Percentiles rank a stretch among this genome's conserved stretches.
Evolutionary conservation across 768 basidiomycete genomes (phyloP).

Genomic region (Leccinum truebloodii): DNA sequence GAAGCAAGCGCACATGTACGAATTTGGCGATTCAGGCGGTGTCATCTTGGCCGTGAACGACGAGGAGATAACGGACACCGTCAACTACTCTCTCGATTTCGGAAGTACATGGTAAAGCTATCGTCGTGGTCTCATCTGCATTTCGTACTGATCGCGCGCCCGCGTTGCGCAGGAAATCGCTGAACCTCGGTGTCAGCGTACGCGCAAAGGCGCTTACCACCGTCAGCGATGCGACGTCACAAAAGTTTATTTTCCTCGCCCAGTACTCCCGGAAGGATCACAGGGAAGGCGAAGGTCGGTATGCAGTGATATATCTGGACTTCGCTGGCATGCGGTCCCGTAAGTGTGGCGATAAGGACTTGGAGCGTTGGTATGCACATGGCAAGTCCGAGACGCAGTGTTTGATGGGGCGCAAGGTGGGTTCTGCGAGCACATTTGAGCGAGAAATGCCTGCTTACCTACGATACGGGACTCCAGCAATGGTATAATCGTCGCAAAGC

Average conservation of each 20-base stretch:
- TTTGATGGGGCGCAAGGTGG: conserved; percentile 91
- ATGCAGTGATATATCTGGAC: conserved; percentile 79
- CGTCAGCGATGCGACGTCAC: conserved; percentile 92
- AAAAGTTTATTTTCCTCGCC: conserved; percentile 91
- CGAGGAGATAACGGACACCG: conserved; percentile 67
- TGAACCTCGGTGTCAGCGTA: conserved; percentile 68
- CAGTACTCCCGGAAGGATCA: conserved; percentile 66
- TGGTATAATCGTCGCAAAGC: conserved; percentile 88
- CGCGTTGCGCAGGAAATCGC: conserved; percentile 54
- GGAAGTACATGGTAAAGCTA: conserved; percentile 79
- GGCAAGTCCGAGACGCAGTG: conserved; percentile 65
- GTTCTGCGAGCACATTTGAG: conserved; percentile 13
- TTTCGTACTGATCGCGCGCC: background rate
- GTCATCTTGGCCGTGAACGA: conserved; percentile 83
- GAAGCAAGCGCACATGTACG: conserved; percentile 85
- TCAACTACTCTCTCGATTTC: conserved; percentile 81
- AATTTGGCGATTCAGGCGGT: conserved; percentile 90
- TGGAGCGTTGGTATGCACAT: conserved; percentile 88
- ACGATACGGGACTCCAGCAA: conserved; percentile 55
- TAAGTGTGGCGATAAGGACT: conserved; percentile 71
- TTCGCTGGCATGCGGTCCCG: conserved; percentile 68
- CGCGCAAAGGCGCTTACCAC: conserved; percentile 81
- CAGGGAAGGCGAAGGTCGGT: conserved; percentile 51
- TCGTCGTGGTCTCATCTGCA: background rate
- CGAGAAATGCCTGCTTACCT: background rate